These are phyloP conservation scores for Wolfiporia cocos DNA, from an alignment of 1,284 basidiomycete species.

Conservation along the genomic window DNA sequence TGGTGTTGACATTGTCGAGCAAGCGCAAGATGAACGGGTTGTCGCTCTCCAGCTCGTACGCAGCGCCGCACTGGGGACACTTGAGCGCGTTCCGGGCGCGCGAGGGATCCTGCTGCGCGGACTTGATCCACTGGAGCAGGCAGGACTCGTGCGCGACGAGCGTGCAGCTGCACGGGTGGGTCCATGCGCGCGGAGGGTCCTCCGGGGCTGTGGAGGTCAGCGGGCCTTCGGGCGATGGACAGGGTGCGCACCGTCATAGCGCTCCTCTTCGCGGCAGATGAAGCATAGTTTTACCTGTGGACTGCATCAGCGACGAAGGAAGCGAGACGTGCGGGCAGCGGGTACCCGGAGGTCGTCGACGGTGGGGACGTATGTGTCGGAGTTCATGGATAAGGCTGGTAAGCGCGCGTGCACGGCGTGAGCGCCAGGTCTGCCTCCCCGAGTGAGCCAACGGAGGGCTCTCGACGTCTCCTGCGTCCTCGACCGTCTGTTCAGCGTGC, in stretches of 20 bases:
- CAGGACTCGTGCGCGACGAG: constrained; percentile 75
- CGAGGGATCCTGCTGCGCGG: constrained; percentile 49
- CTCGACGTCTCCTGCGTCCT: no score
- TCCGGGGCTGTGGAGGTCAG: constrained; percentile 26
- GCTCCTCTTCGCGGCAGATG: constrained; percentile 72
- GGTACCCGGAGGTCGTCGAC: constrained; percentile 36
- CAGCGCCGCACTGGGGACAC: constrained; percentile 70
- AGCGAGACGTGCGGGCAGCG: neutral
- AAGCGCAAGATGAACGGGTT: constrained; percentile 40
- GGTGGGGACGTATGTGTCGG: constrained; percentile 21
- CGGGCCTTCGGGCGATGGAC: neutral
- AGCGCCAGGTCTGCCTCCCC: no score
- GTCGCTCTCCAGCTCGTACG: constrained; percentile 45
- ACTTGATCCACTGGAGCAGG: constrained; percentile 70
- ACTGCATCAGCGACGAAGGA: neutral
- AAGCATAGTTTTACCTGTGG: constrained; percentile 67
- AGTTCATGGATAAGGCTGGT: constrained; percentile 1
- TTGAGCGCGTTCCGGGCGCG: constrained; percentile 58
- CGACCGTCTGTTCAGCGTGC: no score
- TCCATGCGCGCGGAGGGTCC: constrained; percentile 51
- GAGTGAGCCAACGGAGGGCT: no score
- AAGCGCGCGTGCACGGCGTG: no score
- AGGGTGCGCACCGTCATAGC: constrained; percentile 39
- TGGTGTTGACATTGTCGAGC: constrained; percentile 35
- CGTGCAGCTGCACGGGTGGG: constrained; percentile 75